A percentile compares a stretch with the other conserved stretches of the same genome.
Evolutionary conservation across 192 early-diverging fungal species (phyloP).

Genomic region (Backusella psychrophila): DNA sequence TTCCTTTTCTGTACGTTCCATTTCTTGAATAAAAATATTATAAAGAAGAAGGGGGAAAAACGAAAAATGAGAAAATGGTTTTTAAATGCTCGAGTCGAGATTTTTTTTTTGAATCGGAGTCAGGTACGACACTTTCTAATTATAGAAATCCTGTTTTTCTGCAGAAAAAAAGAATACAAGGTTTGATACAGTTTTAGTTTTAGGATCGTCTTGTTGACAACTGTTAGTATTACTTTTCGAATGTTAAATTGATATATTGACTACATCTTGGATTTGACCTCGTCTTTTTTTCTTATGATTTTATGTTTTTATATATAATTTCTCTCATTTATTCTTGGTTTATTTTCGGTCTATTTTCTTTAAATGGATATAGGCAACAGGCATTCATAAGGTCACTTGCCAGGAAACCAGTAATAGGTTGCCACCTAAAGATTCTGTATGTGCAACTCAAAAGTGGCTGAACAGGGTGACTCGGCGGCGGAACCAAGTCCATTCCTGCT

Average conservation of each 20-base stretch:
- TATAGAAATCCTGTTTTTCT: too few species aligned
- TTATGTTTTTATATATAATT: too few species aligned
- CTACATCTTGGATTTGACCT: background rate
- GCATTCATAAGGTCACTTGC: background rate
- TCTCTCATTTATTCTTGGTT: background rate
- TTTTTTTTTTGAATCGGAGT: background rate
- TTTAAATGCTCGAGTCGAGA: background rate
- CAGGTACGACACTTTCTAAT: background rate
- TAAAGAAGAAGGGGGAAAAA: background rate
- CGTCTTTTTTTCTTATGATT: background rate
- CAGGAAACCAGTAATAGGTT: background rate
- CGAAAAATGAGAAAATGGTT: background rate
- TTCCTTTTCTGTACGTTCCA: slow-evolving; percentile 44
- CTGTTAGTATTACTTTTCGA: too few species aligned
- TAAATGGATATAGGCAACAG: background rate
- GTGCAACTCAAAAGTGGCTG: too few species aligned
- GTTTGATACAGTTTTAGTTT: too few species aligned
- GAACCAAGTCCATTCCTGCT: too few species aligned
- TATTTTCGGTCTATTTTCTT: background rate
- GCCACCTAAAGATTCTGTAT: too few species aligned
- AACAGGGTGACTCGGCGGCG: too few species aligned
- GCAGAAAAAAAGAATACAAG: too few species aligned
- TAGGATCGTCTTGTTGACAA: too few species aligned
- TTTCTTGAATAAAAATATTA: background rate
- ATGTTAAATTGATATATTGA: too few species aligned